Conservation (phyloP, 1,284 basidiomycete genomes). For the Ustilago curta region DNA sequence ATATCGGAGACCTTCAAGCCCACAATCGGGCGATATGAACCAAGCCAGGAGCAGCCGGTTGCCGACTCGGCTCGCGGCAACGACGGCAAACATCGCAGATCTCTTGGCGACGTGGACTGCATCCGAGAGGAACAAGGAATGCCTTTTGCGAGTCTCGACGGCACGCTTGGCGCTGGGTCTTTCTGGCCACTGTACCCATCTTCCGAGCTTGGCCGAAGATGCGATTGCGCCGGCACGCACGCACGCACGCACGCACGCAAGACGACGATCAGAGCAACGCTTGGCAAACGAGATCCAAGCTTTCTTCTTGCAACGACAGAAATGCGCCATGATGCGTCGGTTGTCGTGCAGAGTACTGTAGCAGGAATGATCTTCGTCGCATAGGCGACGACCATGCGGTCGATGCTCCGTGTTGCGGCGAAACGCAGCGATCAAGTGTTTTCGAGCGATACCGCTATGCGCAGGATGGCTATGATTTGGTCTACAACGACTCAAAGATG, state of each 20-base stretch:
- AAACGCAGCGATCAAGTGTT: too few relatives aligned
- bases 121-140: slow-evolving; percentile 3
- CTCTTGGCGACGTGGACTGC: not conserved
- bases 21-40: not conserved
- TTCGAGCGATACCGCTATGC: not conserved
- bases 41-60: not conserved
- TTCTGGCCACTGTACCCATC: not conserved
- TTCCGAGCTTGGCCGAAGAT: not conserved
- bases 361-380: slow-evolving; percentile 17
- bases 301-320: not conserved
- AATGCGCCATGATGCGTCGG: slow-evolving; percentile 6
- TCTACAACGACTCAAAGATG: too few relatives aligned
- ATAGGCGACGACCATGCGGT: slow-evolving; percentile 12
- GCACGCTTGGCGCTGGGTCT: not conserved
- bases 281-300: not conserved
- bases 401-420: not conserved
- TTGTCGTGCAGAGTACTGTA: too few relatives aligned
- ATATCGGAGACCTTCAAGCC: not conserved
- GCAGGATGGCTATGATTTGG: not conserved
- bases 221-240: not conserved
- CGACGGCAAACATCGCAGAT: not conserved
- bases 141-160: not conserved
- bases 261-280: too few relatives aligned
- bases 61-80: not conserved
- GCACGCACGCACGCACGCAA: too few relatives aligned